A percentile compares a stretch with the other conserved stretches of the same genome.
Conservation (phyloP, 2,329 filamentous ascomycete species). For the Sodiomyces alkalinus region DNA sequence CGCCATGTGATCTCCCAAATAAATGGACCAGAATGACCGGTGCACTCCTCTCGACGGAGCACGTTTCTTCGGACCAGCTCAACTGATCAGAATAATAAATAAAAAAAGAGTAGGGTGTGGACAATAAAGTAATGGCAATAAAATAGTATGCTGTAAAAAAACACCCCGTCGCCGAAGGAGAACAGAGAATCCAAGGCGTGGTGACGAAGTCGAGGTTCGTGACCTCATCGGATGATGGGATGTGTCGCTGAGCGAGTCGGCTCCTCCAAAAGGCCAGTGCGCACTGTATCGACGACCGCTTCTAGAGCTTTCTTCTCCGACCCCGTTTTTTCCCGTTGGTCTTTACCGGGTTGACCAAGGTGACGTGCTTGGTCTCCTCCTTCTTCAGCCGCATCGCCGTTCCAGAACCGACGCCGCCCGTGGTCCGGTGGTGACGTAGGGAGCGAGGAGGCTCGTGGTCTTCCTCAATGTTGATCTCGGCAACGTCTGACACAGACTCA, state of each 20-base stretch:
- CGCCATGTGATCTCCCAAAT: constrained; percentile 3
- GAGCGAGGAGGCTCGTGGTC: constrained; percentile 30
- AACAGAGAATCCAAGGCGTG: constrained; percentile 7
- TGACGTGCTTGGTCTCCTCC: constrained; percentile 39
- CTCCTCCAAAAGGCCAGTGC: neutral
- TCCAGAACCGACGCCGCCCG: constrained; percentile 16
- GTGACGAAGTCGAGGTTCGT: constrained; percentile 4
- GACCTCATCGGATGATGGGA: no score
- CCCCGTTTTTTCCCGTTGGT: constrained; percentile 19
- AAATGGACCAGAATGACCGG: neutral
- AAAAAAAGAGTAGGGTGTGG: constrained; percentile 2
- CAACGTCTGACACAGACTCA: constrained; percentile 44
- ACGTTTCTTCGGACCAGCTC: no score
- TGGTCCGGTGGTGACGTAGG: constrained; percentile 26
- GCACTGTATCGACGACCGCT: neutral
- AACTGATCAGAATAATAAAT: neutral
- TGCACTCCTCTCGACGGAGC: no score
- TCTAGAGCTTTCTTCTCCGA: constrained; percentile 9
- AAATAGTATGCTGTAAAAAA: constrained; percentile 2
- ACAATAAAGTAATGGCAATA: constrained; percentile 5
- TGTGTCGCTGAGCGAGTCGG: constrained; percentile 1
- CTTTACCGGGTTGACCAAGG: constrained; percentile 36
- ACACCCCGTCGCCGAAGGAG: constrained; percentile 8
- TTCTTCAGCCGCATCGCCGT: constrained; percentile 36
- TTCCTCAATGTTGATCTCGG: constrained; percentile 46